A percentile compares a stretch with the other conserved stretches of the same genome.
Evolutionary conservation across 78 protist genomes (phyloP).

Genomic region (Cavenderia fasciculata): DNA sequence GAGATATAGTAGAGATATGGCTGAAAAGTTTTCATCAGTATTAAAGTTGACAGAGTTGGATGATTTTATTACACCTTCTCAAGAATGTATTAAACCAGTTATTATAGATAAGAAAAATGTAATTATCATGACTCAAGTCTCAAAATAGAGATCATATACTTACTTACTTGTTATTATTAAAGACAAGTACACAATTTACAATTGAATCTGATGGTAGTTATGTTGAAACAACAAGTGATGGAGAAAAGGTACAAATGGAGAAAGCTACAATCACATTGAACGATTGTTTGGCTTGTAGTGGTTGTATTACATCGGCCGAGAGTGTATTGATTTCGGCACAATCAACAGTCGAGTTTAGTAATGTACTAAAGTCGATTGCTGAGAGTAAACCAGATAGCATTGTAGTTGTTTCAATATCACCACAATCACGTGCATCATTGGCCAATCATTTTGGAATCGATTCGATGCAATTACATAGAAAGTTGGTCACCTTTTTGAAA

Average conservation of each 20-base stretch:
- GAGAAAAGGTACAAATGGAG: constrained; percentile 42
- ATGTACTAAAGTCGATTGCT: background rate
- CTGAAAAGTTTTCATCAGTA: constrained; percentile 62
- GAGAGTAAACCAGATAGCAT: background rate
- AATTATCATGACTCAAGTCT: background rate
- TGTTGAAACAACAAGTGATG: constrained; percentile 67
- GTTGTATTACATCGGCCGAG: constrained; percentile 98
- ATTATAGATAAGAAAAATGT: constrained; percentile 8
- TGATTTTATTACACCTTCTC: constrained; percentile 90
- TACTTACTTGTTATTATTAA: background rate
- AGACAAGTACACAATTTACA: constrained; percentile 15
- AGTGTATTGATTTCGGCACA: constrained; percentile 94
- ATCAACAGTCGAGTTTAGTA: constrained; percentile 76
- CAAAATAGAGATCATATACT: background rate
- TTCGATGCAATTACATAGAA: background rate
- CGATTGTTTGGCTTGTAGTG: constrained; percentile 98
- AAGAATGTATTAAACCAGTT: constrained; percentile 79
- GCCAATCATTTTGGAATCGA: constrained; percentile 82
- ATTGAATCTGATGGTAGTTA: constrained; percentile 55
- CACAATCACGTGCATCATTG: constrained; percentile 91
- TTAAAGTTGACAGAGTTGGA: constrained; percentile 91
- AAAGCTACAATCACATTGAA: constrained; percentile 88
- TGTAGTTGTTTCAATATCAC: constrained; percentile 87
- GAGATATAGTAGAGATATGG: too few relatives aligned
- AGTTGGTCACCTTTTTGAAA: constrained; percentile 52